Evolutionary conservation across 73 alveolate genomes (phyloP), one percentile per base, ranked within the genome.

Genomic region (Paramecium sonneborni): DNA sequence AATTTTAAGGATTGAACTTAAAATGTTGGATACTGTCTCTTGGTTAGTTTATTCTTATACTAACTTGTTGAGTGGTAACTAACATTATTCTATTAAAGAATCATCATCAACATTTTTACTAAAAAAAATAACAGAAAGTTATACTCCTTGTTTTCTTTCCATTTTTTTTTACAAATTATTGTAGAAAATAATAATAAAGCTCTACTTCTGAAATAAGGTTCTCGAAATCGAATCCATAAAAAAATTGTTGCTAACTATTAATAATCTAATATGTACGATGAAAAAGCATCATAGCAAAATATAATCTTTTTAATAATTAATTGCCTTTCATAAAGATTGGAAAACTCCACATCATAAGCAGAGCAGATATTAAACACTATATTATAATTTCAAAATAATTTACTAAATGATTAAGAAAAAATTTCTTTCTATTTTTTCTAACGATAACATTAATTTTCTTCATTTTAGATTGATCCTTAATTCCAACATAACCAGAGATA

Each of bases 61-160:
- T 26, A 79, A 24, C 30, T 79, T n/a, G 8, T 41, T 41, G 0
- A 79, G 55, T 0, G 90, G 90, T 1, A 79, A n/a, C 15, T 41
- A 23, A 32, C 90, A 38, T 23, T 38, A 21, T 28, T 79, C 69
- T 10, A 11, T 44, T 3, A 23, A 11, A 23, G n/a, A n/a, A n/a
- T 23, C 8, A 79, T 79, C 90, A 11, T 79, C 34, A 0, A 52
- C 55, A 79, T 43, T 23, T 35, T 72, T 62, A 79, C 55, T 41
- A 46, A n/a, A 18, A 52, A 15, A 52, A 3, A 1, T 15, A 3
- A 20, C 2, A 18, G 5, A 0, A 26, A 23, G 6, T 7, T 52
- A n/a, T 62, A 62, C 84, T 62, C 84, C 6, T 62, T 62, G 24
- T 62, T 62, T 62, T 62, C 84, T 32, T 62, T 62, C 68, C 68